phyloP scores from a whole-genome alignment of 1,284 basidiomycete species.

The Gymnopus androsaceus region DNA sequence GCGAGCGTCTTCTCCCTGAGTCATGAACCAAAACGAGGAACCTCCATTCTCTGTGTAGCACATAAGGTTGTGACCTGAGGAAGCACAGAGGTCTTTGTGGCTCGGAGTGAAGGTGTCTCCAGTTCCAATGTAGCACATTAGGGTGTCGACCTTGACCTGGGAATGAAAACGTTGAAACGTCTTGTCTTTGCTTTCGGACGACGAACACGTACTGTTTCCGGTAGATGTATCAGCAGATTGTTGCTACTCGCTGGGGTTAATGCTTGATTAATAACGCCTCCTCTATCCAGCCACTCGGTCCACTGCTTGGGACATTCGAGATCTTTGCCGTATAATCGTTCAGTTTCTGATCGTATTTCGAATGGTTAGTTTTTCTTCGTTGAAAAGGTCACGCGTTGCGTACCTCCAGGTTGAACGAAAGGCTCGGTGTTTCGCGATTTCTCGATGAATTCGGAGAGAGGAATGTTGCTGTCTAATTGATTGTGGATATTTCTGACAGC shows the following conservation, averaged over 20 bases:
- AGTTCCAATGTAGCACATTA: slow-evolving; percentile 79
- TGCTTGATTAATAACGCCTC: slow-evolving; percentile 49
- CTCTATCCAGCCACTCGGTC: slow-evolving; percentile 55
- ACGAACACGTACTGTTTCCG: slow-evolving; percentile 39
- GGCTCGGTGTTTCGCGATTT: slow-evolving; percentile 36
- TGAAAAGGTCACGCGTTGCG: slow-evolving; percentile 7
- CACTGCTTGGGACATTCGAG: slow-evolving; percentile 63
- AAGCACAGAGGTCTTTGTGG: slow-evolving; percentile 80
- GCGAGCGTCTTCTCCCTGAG: slow-evolving; percentile 54
- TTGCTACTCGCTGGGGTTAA: slow-evolving; percentile 48
- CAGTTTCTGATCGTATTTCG: slow-evolving; percentile 47
- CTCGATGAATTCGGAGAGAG: slow-evolving; percentile 46
- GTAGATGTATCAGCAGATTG: slow-evolving; percentile 59
- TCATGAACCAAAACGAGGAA: slow-evolving; percentile 84
- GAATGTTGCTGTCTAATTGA: slow-evolving; percentile 46
- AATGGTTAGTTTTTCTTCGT: slow-evolving; percentile 7
- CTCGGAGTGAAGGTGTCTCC: slow-evolving; percentile 77
- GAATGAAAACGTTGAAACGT: neutral
- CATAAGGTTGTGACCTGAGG: slow-evolving; percentile 81
- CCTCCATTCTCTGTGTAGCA: slow-evolving; percentile 68
- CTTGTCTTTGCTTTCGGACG: neutral
- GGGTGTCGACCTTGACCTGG: slow-evolving; percentile 63
- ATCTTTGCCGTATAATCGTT: slow-evolving; percentile 75
- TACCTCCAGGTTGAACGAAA: slow-evolving; percentile 43
- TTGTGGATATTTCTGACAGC: slow-evolving; percentile 56